phyloP scores from a whole-genome alignment of 208 protist genomes.

The Zelonia costaricensis region DNA sequence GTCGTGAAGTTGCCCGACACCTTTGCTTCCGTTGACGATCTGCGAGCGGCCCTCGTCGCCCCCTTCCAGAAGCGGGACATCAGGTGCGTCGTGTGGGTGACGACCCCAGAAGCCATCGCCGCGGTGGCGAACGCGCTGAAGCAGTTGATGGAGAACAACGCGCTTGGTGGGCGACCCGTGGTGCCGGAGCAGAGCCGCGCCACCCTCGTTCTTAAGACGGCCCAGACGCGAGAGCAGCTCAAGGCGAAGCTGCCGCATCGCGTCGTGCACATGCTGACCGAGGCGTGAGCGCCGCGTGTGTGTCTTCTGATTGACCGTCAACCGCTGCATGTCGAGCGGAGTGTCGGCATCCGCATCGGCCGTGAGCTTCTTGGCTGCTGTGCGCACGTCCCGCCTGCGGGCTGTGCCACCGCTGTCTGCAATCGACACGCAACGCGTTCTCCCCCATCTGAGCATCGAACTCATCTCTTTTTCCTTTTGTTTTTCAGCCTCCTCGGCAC shows the following conservation, averaged over 20 bases:
- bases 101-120: constrained; percentile 27
- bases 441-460: no score
- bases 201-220: constrained; percentile 45
- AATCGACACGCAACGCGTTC: no score
- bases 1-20: constrained; percentile 4
- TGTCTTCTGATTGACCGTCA: no score
- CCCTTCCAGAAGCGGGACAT: constrained; percentile 9
- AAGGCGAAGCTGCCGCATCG: constrained; percentile 66
- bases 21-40: constrained; percentile 18
- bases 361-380: no score
- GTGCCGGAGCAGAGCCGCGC: constrained; percentile 44
- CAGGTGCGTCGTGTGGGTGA: constrained; percentile 62
- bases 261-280: constrained; percentile 73
- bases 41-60: constrained; percentile 23
- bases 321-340: no score
- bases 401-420: no score
- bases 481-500: no score
- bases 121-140: constrained; percentile 53
- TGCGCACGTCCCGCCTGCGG: no score
- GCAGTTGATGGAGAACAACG: constrained; percentile 73
- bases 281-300: constrained; percentile 4
- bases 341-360: no score
- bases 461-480: no score
- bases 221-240: constrained; percentile 44
- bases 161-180: constrained; percentile 44